Percentiles rank a stretch among this genome's conserved stretches.
phyloP scores from a whole-genome alignment of 2,329 filamentous ascomycete genomes.

The Myriosclerotinia curreyana region DNA sequence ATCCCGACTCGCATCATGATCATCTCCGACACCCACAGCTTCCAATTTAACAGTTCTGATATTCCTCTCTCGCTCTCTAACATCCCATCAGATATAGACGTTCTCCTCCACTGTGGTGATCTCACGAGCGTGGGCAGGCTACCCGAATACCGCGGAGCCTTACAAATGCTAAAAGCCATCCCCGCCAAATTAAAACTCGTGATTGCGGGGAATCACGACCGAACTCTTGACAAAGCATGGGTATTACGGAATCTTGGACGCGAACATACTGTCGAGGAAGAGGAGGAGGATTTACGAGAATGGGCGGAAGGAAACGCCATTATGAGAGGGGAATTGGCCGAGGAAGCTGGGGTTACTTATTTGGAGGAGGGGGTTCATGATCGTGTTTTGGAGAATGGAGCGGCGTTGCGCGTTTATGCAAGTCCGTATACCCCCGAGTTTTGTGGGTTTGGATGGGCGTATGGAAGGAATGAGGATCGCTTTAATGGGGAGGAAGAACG shows the following conservation, averaged over 20 bases:
- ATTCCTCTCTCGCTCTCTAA: conserved; percentile 37
- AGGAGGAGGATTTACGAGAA: conserved; percentile 11
- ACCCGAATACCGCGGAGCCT: conserved; percentile 32
- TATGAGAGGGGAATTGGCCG: conserved; percentile 32
- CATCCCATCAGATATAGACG: conserved; percentile 30
- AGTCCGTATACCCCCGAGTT: conserved; percentile 40
- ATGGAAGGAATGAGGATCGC: conserved; percentile 34
- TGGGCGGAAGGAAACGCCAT: conserved; percentile 28
- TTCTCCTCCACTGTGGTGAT: conserved; percentile 43
- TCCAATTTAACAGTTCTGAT: conserved; percentile 27
- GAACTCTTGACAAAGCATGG: conserved; percentile 50
- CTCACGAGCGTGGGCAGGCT: conserved; percentile 37
- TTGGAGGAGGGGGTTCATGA: conserved; percentile 38
- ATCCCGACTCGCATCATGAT: conserved; percentile 34
- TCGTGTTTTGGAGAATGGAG: conserved; percentile 37
- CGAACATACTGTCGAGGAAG: background rate
- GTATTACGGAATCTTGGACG: background rate
- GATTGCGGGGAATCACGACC: conserved; percentile 61
- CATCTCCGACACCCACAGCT: conserved; percentile 37
- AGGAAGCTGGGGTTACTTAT: conserved; percentile 36
- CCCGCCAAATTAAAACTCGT: conserved; percentile 57
- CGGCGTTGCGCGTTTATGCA: conserved; percentile 38
- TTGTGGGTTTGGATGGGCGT: conserved; percentile 38
- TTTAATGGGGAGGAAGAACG: conserved; percentile 32
- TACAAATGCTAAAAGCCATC: conserved; percentile 37